These are phyloP conservation scores for Knoxia roxburghii DNA, from an alignment of 257 asterid genomes.

Conservation along the genomic window DNA sequence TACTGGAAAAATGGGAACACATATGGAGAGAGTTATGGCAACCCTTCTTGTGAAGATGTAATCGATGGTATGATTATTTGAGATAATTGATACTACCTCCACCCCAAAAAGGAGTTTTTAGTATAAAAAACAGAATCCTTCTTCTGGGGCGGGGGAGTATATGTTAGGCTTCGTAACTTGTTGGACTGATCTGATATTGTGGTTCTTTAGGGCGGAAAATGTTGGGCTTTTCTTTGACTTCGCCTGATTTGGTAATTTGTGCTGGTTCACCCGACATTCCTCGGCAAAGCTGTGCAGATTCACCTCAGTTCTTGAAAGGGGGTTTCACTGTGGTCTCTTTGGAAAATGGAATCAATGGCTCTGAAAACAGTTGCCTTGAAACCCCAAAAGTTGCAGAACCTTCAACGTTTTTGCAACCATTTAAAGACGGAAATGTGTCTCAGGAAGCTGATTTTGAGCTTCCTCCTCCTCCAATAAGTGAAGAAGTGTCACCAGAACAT, in stretches of 20 bases:
- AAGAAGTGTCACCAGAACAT: slow-evolving; percentile 21
- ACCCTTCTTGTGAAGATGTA: slow-evolving; percentile 14
- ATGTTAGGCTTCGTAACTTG: not conserved
- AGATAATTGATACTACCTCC: not conserved
- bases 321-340: slow-evolving; percentile 58
- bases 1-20: slow-evolving; percentile 7
- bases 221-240: slow-evolving; percentile 62
- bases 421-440: slow-evolving; percentile 28
- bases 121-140: too few species aligned
- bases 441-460: slow-evolving; percentile 71
- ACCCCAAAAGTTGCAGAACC: slow-evolving; percentile 26
- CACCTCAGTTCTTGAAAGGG: slow-evolving; percentile 40
- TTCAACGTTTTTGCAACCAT: slow-evolving; percentile 7
- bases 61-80: slow-evolving; percentile 28
- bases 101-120: too few species aligned
- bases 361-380: slow-evolving; percentile 38
- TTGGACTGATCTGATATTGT: slow-evolving; percentile 8
- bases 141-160: too few species aligned
- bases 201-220: slow-evolving; percentile 41
- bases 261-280: slow-evolving; percentile 72
- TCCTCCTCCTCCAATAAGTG: slow-evolving; percentile 34
- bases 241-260: slow-evolving; percentile 76
- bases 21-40: slow-evolving; percentile 7
- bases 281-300: slow-evolving; percentile 46
- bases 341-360: slow-evolving; percentile 77